A percentile compares a stretch with the other conserved stretches of the same genome.
These are phyloP conservation scores for Pyronema domesticum DNA, from an alignment of 495 filamentous ascomycete genomes.

Conservation along the genomic window DNA sequence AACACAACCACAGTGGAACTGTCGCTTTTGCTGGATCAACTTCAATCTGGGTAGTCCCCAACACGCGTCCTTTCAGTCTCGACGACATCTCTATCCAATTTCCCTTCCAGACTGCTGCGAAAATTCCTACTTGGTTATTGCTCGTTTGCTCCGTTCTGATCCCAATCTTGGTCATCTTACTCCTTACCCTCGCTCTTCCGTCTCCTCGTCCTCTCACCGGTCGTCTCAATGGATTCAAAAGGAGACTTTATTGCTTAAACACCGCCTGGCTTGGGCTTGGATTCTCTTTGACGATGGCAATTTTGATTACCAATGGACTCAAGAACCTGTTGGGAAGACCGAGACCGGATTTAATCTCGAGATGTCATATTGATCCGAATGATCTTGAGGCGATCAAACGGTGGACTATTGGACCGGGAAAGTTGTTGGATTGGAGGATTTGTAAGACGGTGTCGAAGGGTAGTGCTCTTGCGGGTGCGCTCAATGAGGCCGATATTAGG, in stretches of 20 bases:
- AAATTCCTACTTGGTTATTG: constrained; percentile 35
- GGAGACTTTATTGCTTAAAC: constrained; percentile 48
- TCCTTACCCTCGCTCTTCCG: constrained; percentile 32
- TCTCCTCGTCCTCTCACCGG: constrained; percentile 5
- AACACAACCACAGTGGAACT: constrained; percentile 15
- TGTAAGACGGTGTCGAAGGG: neutral
- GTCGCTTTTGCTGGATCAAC: constrained; percentile 19
- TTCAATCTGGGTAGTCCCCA: constrained; percentile 36
- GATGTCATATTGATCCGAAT: constrained; percentile 40
- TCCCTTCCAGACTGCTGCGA: constrained; percentile 36
- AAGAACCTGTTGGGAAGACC: constrained; percentile 50
- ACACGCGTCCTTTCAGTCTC: constrained; percentile 27
- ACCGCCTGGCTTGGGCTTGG: constrained; percentile 46
- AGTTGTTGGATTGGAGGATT: constrained; percentile 12
- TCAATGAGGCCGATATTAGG: constrained; percentile 29
- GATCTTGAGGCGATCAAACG: constrained; percentile 1
- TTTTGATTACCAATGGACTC: constrained; percentile 42
- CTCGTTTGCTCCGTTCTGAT: constrained; percentile 34
- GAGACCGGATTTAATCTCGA: constrained; percentile 43
- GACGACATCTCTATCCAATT: constrained; percentile 40
- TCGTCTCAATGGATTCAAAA: constrained; percentile 16
- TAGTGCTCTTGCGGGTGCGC: constrained; percentile 27
- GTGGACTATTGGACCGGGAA: constrained; percentile 18
- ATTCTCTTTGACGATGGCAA: constrained; percentile 36
- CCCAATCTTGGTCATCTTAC: constrained; percentile 35